Conservation (phyloP, 2,329 filamentous ascomycete genomes). For the Xylogone sp. region DNA sequence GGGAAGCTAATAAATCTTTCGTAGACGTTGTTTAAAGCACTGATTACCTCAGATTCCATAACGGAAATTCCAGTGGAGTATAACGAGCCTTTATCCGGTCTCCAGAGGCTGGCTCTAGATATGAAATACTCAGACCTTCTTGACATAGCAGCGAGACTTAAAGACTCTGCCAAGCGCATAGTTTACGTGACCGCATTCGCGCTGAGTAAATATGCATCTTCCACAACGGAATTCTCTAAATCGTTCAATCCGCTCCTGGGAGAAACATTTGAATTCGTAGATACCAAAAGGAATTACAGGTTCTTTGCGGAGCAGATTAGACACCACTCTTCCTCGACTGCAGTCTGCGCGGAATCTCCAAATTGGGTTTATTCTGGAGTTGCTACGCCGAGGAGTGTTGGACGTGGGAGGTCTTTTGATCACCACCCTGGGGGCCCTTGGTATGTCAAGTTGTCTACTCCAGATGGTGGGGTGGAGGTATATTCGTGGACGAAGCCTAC, state of each 20-base stretch:
- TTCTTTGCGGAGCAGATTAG: constrained; percentile 99
- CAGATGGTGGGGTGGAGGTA: constrained; percentile 71
- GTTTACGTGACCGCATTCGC: constrained; percentile 95
- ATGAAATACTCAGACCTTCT: constrained; percentile 96
- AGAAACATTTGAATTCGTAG: constrained; percentile 93
- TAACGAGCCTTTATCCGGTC: constrained; percentile 93
- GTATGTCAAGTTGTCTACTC: constrained; percentile 84
- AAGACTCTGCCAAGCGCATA: constrained; percentile 85
- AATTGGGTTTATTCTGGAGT: constrained; percentile 98
- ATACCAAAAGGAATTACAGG: constrained; percentile 94
- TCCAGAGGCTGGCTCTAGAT: constrained; percentile 93
- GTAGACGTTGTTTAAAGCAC: constrained; percentile 99
- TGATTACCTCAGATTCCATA: constrained; percentile 99
- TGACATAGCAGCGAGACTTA: constrained; percentile 78
- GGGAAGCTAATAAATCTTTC: constrained; percentile 67
- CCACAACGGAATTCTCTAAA: constrained; percentile 93
- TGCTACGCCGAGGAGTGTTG: constrained; percentile 91
- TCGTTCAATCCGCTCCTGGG: constrained; percentile 96
- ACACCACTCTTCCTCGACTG: constrained; percentile 92
- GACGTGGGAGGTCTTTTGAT: constrained; percentile 96
- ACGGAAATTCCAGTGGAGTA: constrained; percentile 98
- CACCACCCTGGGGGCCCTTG: constrained; percentile 95
- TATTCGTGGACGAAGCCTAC: constrained; percentile 99
- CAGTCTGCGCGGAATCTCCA: constrained; percentile 86
- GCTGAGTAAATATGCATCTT: constrained; percentile 93